phyloP scores from a whole-genome alignment of 208 protist genomes.

The Wallacemonas sp. region DNA sequence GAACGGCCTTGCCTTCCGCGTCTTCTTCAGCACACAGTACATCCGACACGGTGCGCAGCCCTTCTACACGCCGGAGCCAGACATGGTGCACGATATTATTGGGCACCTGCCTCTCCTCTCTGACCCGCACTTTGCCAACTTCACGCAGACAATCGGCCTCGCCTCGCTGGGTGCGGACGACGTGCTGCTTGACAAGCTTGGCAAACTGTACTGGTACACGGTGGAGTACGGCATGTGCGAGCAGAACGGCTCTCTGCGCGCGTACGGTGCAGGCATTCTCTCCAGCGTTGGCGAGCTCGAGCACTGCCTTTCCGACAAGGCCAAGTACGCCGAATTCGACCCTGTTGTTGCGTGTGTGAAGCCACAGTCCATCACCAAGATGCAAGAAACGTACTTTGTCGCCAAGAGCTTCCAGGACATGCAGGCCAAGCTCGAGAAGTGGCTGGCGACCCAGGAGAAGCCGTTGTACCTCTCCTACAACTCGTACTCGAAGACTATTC shows the following conservation, averaged over 20 bases:
- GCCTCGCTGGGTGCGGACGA: slow-evolving; percentile 95
- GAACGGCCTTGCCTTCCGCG: slow-evolving; percentile 94
- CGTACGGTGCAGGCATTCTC: slow-evolving; percentile 95
- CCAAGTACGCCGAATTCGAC: slow-evolving; percentile 66
- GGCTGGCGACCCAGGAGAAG: slow-evolving; percentile 65
- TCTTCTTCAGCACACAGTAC: slow-evolving; percentile 98
- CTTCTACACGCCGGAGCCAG: slow-evolving; percentile 96
- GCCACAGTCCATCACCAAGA: slow-evolving; percentile 93
- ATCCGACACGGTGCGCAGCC: slow-evolving; percentile 94
- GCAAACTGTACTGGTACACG: slow-evolving; percentile 95
- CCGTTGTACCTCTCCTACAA: slow-evolving; percentile 92
- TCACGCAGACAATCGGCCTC: slow-evolving; percentile 97
- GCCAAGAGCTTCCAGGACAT: slow-evolving; percentile 90
- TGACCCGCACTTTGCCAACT: slow-evolving; percentile 95
- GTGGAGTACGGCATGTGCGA: slow-evolving; percentile 96
- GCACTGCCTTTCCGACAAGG: slow-evolving; percentile 40
- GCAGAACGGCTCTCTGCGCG: slow-evolving; percentile 81
- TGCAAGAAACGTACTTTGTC: slow-evolving; percentile 95
- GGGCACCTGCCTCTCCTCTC: slow-evolving; percentile 96
- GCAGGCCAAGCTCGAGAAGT: slow-evolving; percentile 84
- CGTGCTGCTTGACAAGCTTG: slow-evolving; percentile 91
- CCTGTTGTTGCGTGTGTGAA: slow-evolving; percentile 45
- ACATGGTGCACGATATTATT: slow-evolving; percentile 95
- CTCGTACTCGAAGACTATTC: slow-evolving; percentile 83
- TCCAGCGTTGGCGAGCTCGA: slow-evolving; percentile 94